These are phyloP conservation scores for Barbarea vulgaris DNA, from an alignment of 345 rosid genomes.

Conservation along the genomic window DNA sequence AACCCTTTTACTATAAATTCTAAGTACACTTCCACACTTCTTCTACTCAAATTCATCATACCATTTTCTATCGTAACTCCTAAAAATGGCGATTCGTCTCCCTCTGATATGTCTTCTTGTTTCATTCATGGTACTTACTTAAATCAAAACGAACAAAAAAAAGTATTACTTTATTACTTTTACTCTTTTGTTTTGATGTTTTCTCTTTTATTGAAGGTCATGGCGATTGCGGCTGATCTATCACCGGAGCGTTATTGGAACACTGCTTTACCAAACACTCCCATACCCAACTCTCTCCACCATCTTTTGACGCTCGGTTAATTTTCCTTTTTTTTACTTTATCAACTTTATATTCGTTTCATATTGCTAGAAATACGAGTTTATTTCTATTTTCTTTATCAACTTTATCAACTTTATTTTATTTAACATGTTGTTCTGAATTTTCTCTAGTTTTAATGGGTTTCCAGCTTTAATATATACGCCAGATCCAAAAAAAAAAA, in stretches of 20 bases:
- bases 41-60: conserved; percentile 31
- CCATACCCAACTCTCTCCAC: conserved; percentile 41
- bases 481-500: background rate
- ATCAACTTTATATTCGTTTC: background rate
- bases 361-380: background rate
- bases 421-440: background rate
- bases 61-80: background rate
- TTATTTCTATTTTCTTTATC: background rate
- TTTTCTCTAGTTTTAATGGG: background rate
- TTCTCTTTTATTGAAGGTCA: background rate
- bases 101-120: conserved; percentile 36
- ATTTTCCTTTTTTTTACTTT: background rate
- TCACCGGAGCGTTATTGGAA: conserved; percentile 42
- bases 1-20: conserved; percentile 33
- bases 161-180: background rate
- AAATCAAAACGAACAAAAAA: background rate
- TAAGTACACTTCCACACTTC: conserved; percentile 26
- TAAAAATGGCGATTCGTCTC: conserved; percentile 23
- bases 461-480: background rate
- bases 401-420: too few relatives aligned
- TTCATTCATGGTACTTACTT: conserved; percentile 25
- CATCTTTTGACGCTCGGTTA: conserved; percentile 33
- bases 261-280: conserved; percentile 41
- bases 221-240: conserved; percentile 33
- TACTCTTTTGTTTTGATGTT: background rate